These are phyloP conservation scores for Ceriops tagal DNA, from an alignment of 345 rosid species.

Conservation along the genomic window DNA sequence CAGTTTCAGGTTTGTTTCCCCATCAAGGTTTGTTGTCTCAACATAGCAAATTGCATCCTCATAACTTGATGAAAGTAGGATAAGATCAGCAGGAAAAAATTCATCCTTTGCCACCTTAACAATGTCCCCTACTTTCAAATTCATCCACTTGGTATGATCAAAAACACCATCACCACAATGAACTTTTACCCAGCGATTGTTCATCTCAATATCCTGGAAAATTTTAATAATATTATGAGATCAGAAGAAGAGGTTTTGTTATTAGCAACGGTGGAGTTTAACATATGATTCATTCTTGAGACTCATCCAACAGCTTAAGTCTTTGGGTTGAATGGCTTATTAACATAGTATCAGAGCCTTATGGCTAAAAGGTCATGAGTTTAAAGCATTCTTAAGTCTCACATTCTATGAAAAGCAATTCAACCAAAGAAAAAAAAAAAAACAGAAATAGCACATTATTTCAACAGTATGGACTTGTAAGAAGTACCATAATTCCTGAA, in stretches of 20 bases:
- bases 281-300: too few species aligned
- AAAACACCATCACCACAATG: constrained; percentile 65
- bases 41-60: constrained; percentile 96
- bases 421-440: too few species aligned
- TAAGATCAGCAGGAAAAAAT: constrained; percentile 93
- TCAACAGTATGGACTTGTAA: too few species aligned
- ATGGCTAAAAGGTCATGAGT: too few species aligned
- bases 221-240: neutral
- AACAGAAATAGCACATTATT: too few species aligned
- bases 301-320: too few species aligned
- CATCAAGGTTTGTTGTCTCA: constrained; percentile 92
- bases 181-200: constrained; percentile 67
- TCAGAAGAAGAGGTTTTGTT: constrained; percentile 6
- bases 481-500: too few species aligned
- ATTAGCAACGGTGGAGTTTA: neutral
- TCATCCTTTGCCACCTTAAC: constrained; percentile 93
- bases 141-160: constrained; percentile 57
- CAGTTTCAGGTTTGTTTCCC: constrained; percentile 89
- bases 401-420: too few species aligned
- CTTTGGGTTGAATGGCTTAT: too few species aligned
- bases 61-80: constrained; percentile 74
- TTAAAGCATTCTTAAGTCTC: too few species aligned
- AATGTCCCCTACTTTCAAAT: constrained; percentile 80
- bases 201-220: constrained; percentile 64
- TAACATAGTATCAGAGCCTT: too few species aligned